phyloP scores from a whole-genome alignment of 2,329 filamentous ascomycete genomes.

The Pyricularia pennisetigena region DNA sequence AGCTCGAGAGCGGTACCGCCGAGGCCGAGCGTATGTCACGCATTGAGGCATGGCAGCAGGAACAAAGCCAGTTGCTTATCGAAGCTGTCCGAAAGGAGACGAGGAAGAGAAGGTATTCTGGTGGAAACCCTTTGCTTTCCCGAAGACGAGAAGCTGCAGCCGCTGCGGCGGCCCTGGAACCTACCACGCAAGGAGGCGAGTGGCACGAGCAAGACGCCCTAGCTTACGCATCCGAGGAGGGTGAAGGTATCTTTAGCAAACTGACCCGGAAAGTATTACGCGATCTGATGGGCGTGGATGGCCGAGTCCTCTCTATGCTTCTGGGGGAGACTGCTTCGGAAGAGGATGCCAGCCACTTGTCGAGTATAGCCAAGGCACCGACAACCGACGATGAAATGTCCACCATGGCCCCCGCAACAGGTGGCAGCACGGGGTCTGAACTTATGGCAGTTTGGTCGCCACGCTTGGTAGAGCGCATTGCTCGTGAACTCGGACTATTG shows the following conservation, averaged over 20 bases:
- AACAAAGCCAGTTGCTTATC: slow-evolving; percentile 76
- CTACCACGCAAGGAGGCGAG: slow-evolving; percentile 22
- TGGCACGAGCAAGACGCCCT: slow-evolving; percentile 36
- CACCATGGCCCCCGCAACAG: neutral
- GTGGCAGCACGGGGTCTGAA: slow-evolving; percentile 14
- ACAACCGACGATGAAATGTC: neutral
- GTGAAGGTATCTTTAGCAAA: slow-evolving; percentile 66
- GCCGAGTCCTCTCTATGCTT: slow-evolving; percentile 72
- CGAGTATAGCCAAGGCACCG: slow-evolving; percentile 36
- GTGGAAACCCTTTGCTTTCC: neutral
- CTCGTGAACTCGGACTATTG: slow-evolving; percentile 74
- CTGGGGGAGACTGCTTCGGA: slow-evolving; percentile 69
- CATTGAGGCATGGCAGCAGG: slow-evolving; percentile 86
- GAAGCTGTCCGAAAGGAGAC: slow-evolving; percentile 89
- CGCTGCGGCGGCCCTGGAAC: slow-evolving; percentile 12
- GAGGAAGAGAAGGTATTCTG: slow-evolving; percentile 46
- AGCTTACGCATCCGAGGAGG: slow-evolving; percentile 31
- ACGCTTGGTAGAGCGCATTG: slow-evolving; percentile 72
- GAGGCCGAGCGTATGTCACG: slow-evolving; percentile 69
- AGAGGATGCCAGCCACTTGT: slow-evolving; percentile 20
- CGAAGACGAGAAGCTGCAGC: neutral
- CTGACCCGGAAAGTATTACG: slow-evolving; percentile 80
- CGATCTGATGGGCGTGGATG: slow-evolving; percentile 86
- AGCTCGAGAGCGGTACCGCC: slow-evolving; percentile 32
- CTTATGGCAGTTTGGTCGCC: slow-evolving; percentile 51